These are phyloP conservation scores for Craterostigma plantagineum DNA, from an alignment of 257 asterid species.

Conservation along the genomic window DNA sequence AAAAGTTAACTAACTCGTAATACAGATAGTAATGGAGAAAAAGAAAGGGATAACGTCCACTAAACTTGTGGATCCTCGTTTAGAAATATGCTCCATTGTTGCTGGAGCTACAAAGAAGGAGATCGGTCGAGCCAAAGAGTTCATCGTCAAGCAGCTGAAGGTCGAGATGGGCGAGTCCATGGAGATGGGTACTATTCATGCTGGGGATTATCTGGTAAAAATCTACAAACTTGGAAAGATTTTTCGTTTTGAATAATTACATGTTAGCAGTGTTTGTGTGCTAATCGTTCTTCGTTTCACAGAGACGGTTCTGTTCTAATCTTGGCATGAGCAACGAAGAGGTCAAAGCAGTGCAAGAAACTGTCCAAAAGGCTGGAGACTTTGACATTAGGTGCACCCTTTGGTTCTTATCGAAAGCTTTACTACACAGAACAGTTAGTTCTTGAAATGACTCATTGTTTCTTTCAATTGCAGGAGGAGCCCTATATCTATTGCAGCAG, in stretches of 20 bases:
- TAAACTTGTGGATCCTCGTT: conserved; percentile 14
- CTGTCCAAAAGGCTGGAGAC: conserved; percentile 71
- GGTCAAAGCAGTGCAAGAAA: conserved; percentile 80
- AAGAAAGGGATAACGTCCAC: conserved; percentile 10
- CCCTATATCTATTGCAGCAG: conserved; percentile 69
- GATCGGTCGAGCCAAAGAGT: conserved; percentile 63
- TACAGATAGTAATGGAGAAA: neutral
- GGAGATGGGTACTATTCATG: conserved; percentile 62
- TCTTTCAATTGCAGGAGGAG: conserved; percentile 36
- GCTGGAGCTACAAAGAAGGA: conserved; percentile 75
- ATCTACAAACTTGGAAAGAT: neutral
- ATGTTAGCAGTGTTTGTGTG: too few relatives aligned
- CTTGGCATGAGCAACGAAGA: conserved; percentile 76
- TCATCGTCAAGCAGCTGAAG: conserved; percentile 54
- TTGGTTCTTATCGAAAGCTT: neutral
- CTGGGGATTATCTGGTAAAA: conserved; percentile 56
- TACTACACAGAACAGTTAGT: too few relatives aligned
- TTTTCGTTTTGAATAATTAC: conserved; percentile 7
- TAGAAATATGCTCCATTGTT: conserved; percentile 63
- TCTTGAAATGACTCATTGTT: neutral
- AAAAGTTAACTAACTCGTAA: neutral
- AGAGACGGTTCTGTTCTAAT: conserved; percentile 92
- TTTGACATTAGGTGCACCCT: conserved; percentile 64
- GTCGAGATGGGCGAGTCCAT: conserved; percentile 58
- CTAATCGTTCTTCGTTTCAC: conserved; percentile 4